Evolutionary conservation across 192 early-diverging fungal species (phyloP).

Genomic region (Umbelopsis ramanniana): DNA sequence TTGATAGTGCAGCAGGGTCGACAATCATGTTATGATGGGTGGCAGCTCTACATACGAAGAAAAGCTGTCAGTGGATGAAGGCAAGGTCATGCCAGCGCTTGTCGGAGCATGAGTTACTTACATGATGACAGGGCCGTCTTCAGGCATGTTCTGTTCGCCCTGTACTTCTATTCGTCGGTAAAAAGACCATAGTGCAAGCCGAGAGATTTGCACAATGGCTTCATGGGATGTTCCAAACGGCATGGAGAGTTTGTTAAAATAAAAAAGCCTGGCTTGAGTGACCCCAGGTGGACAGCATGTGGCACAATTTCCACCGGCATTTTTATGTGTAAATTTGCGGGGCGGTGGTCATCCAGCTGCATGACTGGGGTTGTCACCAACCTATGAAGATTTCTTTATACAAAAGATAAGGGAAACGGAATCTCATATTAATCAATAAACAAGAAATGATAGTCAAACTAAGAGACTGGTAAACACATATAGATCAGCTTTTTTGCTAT

Average conservation of each 20-base stretch:
- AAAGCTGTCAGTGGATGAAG: not conserved
- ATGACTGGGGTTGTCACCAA: not conserved
- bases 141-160: conserved; percentile 40
- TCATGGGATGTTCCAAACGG: conserved; percentile 48
- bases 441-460: too few species aligned
- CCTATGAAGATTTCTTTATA: too few species aligned
- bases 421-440: too few species aligned
- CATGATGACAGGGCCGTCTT: conserved; percentile 45
- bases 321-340: conserved; percentile 12
- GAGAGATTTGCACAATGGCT: conserved; percentile 35
- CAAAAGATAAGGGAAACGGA: too few species aligned
- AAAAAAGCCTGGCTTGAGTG: not conserved
- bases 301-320: not conserved
- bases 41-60: conserved; percentile 27
- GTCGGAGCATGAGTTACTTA: conserved; percentile 20
- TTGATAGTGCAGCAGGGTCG: conserved; percentile 47
- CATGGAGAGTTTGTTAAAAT: conserved; percentile 34
- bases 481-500: too few species aligned
- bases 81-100: too few species aligned
- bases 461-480: too few species aligned
- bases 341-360: too few species aligned
- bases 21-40: conserved; percentile 61
- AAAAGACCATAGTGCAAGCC: conserved; percentile 43
- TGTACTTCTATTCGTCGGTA: conserved; percentile 44
- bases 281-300: not conserved